Percentiles rank a stretch among this genome's conserved stretches.
Evolutionary conservation across 192 early-diverging fungal genomes (phyloP).

Genomic region (Coemansia javaensis): DNA sequence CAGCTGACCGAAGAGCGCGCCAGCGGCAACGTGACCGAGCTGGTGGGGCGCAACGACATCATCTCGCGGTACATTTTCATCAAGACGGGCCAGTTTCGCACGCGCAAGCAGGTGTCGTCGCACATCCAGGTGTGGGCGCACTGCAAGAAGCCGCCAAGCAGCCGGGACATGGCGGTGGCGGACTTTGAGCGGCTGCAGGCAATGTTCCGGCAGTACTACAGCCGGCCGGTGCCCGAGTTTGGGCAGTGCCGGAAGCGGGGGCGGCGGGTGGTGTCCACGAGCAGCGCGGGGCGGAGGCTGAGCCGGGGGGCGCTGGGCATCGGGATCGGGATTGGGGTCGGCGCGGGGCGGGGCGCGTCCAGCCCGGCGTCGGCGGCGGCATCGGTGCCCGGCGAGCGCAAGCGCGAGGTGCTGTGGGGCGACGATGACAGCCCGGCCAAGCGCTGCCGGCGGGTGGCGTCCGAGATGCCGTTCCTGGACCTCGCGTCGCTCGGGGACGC

Average conservation of each 20-base stretch:
- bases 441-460: constrained; percentile 30
- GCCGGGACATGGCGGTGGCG: constrained; percentile 25
- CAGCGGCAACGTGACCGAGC: constrained; percentile 18
- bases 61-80: constrained; percentile 70
- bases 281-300: constrained; percentile 14
- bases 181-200: constrained; percentile 34
- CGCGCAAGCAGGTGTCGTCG: constrained; percentile 75
- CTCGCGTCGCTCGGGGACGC: constrained; percentile 4
- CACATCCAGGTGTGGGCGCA: constrained; percentile 77
- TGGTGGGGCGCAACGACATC: constrained; percentile 64
- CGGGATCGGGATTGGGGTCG: too few species aligned
- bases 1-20: constrained; percentile 29
- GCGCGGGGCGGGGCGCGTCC: too few species aligned
- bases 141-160: constrained; percentile 57
- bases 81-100: constrained; percentile 59
- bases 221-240: constrained; percentile 17
- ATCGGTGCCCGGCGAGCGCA: constrained; percentile 6
- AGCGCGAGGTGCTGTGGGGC: constrained; percentile 10
- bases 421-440: constrained; percentile 14
- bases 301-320: constrained; percentile 22
- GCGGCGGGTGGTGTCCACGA: constrained; percentile 32
- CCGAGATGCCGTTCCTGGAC: constrained; percentile 27
- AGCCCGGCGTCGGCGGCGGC: neutral
- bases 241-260: constrained; percentile 24
- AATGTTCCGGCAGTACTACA: constrained; percentile 35